Base-by-base conservation (phyloP, 2,329 filamentous ascomycete species). In the Rasamsonia emersonii region DNA sequence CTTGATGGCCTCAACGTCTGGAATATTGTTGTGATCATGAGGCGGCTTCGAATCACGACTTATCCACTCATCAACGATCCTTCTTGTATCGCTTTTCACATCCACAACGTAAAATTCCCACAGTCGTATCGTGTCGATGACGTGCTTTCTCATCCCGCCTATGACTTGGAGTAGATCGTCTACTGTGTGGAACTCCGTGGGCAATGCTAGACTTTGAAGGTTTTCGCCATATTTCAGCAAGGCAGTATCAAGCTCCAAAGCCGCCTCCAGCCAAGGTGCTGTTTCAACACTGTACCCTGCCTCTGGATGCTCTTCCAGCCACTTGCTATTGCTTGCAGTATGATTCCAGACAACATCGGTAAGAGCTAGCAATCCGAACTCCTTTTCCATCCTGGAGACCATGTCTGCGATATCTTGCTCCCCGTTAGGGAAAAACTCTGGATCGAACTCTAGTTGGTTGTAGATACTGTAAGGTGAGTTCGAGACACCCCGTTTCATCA, bases 261-360 rank as follows among this genome's bases (percentile, higher is more conserved):
- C 75, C 25, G 74, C 60, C 44, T 71, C 65, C 23, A 80, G 56
- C 68, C 75, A 77, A 7, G 91, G 91, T 1, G 91, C 88, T 1
- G 89, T 96, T 24, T 79, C 78, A 42, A 94, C 68, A 55, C 93
- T 98, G 70, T 98, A 98, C 10, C 91, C 91, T 26, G 86, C 82
- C 47, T 98, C 91, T 0, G 93, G 91, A 51, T 98, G 89, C 38
- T 93, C 82, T 53, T 93, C 72, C 8, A 98, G 72, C 91, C 91
- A 98, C 48, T 81, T 75, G 60, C 83, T 93, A 62, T 96, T 96
- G 65, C 95, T 76, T 5, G 91, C 89, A 3, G 91, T 98, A 63
- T 98, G 91, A 53, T 98, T 98, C 68, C 91, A 86, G 26, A 98
- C 93, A 40, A 98, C 89, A 56, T 98, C 91, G 1, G 89, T 95